Evolutionary conservation across 495 filamentous ascomycete species (phyloP).

Genomic region (Penicillium nucicola): DNA sequence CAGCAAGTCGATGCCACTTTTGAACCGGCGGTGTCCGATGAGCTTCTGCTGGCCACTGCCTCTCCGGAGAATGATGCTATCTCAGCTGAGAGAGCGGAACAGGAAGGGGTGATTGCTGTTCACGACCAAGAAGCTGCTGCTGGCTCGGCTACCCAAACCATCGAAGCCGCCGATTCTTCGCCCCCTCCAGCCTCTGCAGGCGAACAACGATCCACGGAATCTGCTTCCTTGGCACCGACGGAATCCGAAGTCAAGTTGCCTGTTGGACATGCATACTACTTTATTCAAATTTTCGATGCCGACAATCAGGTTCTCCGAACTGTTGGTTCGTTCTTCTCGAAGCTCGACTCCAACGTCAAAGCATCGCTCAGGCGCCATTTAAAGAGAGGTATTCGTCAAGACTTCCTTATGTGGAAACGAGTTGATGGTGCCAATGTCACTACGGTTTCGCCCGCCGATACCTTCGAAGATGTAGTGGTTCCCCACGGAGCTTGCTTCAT

Average conservation of each 20-base stretch:
- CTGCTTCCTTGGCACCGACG: background rate
- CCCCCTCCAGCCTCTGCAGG: background rate
- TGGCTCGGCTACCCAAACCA: background rate
- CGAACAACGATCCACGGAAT: background rate
- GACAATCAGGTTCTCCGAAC: constrained; percentile 46
- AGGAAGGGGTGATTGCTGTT: constrained; percentile 22
- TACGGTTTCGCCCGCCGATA: constrained; percentile 38
- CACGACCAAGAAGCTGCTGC: constrained; percentile 19
- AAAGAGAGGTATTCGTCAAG: constrained; percentile 32
- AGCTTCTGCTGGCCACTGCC: constrained; percentile 2
- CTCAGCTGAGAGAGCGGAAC: constrained; percentile 11
- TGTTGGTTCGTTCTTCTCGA: constrained; percentile 51
- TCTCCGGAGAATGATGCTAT: constrained; percentile 12
- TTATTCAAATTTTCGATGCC: constrained; percentile 50
- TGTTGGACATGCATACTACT: constrained; percentile 45
- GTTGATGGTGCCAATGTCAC: constrained; percentile 38
- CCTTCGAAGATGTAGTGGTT: constrained; percentile 33
- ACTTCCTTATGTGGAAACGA: constrained; percentile 47
- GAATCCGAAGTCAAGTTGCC: constrained; percentile 21
- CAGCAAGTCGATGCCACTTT: background rate
- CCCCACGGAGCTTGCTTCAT: constrained; percentile 45
- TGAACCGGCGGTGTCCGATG: background rate
- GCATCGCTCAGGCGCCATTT: constrained; percentile 39
- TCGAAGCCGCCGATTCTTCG: background rate
- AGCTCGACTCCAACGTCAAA: constrained; percentile 44